A percentile compares a stretch with the other conserved stretches of the same genome.
These are phyloP conservation scores for Cladophialophora bantiana DNA, from an alignment of 2,329 filamentous ascomycete genomes.

Conservation along the genomic window DNA sequence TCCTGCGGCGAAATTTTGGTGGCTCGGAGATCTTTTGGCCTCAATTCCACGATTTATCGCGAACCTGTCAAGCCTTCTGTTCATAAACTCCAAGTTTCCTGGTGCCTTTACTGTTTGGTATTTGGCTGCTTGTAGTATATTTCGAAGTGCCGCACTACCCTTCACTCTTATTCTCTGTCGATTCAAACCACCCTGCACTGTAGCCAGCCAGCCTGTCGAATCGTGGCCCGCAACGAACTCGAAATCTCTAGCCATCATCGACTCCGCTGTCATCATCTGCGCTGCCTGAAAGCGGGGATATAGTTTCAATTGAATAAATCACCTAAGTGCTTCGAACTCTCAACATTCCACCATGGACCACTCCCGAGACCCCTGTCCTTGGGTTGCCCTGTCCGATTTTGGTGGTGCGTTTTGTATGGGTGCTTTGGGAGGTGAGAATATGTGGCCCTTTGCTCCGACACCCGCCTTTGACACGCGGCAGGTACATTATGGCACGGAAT, in stretches of 20 bases:
- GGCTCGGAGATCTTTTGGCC: conserved; percentile 18
- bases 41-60: conserved; percentile 9
- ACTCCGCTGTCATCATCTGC: background rate
- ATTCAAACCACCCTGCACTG: background rate
- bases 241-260: background rate
- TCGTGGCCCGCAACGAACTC: background rate
- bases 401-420: conserved; percentile 97
- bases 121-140: background rate
- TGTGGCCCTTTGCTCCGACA: background rate
- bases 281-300: background rate
- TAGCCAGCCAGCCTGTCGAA: background rate
- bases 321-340: background rate
- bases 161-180: background rate
- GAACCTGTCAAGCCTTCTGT: background rate
- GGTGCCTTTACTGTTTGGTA: background rate
- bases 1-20: conserved; percentile 12
- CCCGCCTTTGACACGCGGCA: conserved; percentile 65
- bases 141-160: background rate
- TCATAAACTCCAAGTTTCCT: background rate
- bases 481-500: conserved; percentile 95
- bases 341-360: conserved; percentile 75
- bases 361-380: conserved; percentile 94
- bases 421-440: conserved; percentile 46
- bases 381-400: conserved; percentile 96
- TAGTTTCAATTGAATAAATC: background rate